Conservation (phyloP, 1,284 basidiomycete genomes). For the Rhodotorula sp. region DNA sequence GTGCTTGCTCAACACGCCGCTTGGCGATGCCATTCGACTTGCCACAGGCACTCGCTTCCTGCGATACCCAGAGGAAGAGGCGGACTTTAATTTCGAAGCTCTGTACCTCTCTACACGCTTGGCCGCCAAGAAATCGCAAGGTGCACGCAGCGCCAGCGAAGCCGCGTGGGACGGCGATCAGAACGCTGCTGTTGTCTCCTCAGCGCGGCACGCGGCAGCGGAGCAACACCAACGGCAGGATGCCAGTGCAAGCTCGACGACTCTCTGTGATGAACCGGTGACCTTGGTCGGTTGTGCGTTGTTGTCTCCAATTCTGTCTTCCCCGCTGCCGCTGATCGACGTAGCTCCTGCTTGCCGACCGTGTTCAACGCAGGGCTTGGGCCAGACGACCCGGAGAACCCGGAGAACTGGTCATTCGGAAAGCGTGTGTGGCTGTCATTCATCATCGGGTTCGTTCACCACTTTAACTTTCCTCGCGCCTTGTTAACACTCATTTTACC, state of each 20-base stretch:
- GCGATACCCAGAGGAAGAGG: neutral
- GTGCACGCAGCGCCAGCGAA: no score
- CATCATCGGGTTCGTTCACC: neutral
- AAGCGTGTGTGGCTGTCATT: conserved; percentile 32
- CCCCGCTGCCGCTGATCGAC: neutral
- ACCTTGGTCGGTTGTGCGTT: no score
- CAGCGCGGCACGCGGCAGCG: no score
- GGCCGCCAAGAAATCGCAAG: no score
- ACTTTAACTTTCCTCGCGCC: neutral
- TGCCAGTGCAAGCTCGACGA: no score
- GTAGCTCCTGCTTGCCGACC: neutral
- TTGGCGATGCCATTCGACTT: neutral
- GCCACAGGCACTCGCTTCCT: neutral
- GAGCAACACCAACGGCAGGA: no score
- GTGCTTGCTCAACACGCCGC: neutral
- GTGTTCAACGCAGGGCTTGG: conserved; percentile 37
- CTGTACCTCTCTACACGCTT: no score
- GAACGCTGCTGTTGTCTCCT: no score
- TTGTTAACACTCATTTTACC: conserved; percentile 34
- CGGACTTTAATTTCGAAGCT: neutral
- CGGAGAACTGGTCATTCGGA: conserved; percentile 47
- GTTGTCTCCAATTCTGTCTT: no score
- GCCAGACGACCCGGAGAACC: conserved; percentile 48
- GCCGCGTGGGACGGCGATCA: no score
- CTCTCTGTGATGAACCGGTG: no score